Evolutionary conservation across 768 basidiomycete genomes (phyloP), one percentile per base, ranked within the genome.

Genomic region (Tricholoma sp.): DNA sequence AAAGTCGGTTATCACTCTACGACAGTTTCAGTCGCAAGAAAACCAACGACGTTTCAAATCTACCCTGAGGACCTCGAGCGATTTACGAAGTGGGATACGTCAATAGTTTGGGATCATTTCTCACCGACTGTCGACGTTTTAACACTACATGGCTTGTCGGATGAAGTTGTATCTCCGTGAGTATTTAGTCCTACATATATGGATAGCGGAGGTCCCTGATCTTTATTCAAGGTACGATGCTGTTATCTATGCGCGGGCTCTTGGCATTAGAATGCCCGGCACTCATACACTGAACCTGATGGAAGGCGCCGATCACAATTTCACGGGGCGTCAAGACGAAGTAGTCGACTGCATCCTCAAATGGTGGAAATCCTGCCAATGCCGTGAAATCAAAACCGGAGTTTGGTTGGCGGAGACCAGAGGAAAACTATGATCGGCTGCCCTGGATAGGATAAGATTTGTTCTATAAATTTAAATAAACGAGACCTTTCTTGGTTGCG

Each of bases 241-340:
- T 0, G 55, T 84, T 59, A 84, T 91, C 41, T 91, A 89, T 56
- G 80, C 85, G 1, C 75, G 79, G 13, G 81, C 81, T 1, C 74
- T 89, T 47, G 79, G 84, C 31, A 63, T 69, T 32, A 77, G 88
- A 55, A 62, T 62, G 12, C 80, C 84, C 18, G 91, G 89, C 48
- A 89, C 87, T 6, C 88, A 91, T 65, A 84, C 75, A 15, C 72
- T 92, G 24, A 79, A 85, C 64, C 72, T 87, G 24, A 71, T 90
- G 37, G 91, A 92, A 66, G 80, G 78, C 44, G 88, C 85, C 7
- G 89, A 91, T 71, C 91, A 92, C 65, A 92, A 91, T 69, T 88
- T 85, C 62, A 83, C 81, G 20, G 83, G 85, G 20, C 78, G 80
- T 54, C 80, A 82, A 59, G 86, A 88, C 54, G 81, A 88, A 51